These are phyloP conservation scores for Debaryomyces coudertii DNA, from an alignment of 1,139 yeast genomes.

Conservation along the genomic window DNA sequence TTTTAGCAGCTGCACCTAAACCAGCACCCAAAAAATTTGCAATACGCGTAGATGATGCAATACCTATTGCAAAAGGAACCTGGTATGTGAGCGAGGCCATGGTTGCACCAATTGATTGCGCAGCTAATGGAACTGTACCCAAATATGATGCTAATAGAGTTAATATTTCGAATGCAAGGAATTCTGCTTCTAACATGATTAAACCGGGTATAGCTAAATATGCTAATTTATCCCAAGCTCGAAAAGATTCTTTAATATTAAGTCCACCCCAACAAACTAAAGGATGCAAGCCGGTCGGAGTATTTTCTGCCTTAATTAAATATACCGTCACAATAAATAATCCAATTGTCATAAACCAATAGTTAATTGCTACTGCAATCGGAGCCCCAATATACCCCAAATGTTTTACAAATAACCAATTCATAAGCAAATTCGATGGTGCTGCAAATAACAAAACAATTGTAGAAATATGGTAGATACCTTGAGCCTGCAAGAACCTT, in stretches of 20 bases:
- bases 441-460: slow-evolving; percentile 55
- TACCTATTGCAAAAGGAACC: slow-evolving; percentile 62
- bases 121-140: slow-evolving; percentile 58
- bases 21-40: slow-evolving; percentile 64
- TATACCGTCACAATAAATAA: slow-evolving; percentile 43
- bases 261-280: slow-evolving; percentile 47
- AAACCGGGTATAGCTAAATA: slow-evolving; percentile 58
- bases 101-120: slow-evolving; percentile 60
- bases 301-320: slow-evolving; percentile 39
- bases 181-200: slow-evolving; percentile 63
- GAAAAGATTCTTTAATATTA: slow-evolving; percentile 35
- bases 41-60: slow-evolving; percentile 61
- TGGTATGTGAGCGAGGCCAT: slow-evolving; percentile 56
- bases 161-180: slow-evolving; percentile 58
- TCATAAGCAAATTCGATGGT: slow-evolving; percentile 56
- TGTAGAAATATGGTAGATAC: slow-evolving; percentile 56
- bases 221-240: slow-evolving; percentile 52
- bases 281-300: slow-evolving; percentile 46
- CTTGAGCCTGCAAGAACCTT: slow-evolving; percentile 56
- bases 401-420: slow-evolving; percentile 43
- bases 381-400: slow-evolving; percentile 60
- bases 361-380: slow-evolving; percentile 57
- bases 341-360: slow-evolving; percentile 58
- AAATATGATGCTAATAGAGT: slow-evolving; percentile 58
- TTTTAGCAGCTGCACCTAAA: slow-evolving; percentile 47